A percentile compares a stretch with the other conserved stretches of the same genome.
Conservation (phyloP, 2,329 filamentous ascomycete genomes). For the Talaromyces sp. region DNA sequence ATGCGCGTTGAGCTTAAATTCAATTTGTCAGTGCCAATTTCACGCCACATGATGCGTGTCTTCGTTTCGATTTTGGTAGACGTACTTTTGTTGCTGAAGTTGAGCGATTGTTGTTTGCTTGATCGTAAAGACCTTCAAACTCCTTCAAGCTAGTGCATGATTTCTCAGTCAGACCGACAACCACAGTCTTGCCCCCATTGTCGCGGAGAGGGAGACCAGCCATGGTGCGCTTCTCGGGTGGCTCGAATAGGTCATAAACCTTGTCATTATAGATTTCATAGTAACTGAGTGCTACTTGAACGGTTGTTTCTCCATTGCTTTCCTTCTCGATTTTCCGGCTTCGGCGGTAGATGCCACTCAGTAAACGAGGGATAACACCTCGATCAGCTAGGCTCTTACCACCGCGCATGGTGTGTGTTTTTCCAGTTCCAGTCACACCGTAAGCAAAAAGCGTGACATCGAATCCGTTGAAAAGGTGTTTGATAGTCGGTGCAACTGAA, state of each 20-base stretch:
- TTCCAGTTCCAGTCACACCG: slow-evolving; percentile 89
- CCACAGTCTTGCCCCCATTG: slow-evolving; percentile 82
- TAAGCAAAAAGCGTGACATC: slow-evolving; percentile 92
- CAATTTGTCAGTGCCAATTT: slow-evolving; percentile 22
- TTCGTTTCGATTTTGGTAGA: not conserved
- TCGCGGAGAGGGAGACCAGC: slow-evolving; percentile 81
- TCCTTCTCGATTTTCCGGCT: slow-evolving; percentile 86
- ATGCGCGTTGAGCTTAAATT: slow-evolving; percentile 74
- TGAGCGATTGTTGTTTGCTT: slow-evolving; percentile 86
- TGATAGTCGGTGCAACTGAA: slow-evolving; percentile 82
- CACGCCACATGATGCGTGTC: slow-evolving; percentile 4
- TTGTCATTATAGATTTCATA: slow-evolving; percentile 98
- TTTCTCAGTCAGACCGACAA: slow-evolving; percentile 82
- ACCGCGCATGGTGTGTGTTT: slow-evolving; percentile 95
- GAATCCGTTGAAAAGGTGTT: slow-evolving; percentile 81
- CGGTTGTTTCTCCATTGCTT: slow-evolving; percentile 67
- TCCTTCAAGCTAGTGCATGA: slow-evolving; percentile 83
- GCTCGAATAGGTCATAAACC: slow-evolving; percentile 86
- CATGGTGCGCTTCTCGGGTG: slow-evolving; percentile 81
- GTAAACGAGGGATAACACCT: slow-evolving; percentile 81
- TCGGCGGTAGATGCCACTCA: slow-evolving; percentile 83
- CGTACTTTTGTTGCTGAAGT: slow-evolving; percentile 79
- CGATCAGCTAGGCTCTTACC: slow-evolving; percentile 83
- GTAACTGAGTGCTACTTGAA: slow-evolving; percentile 79
- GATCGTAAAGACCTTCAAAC: slow-evolving; percentile 86